phyloP scores from a whole-genome alignment of 306 rosid genomes.

The Urtica urens region DNA sequence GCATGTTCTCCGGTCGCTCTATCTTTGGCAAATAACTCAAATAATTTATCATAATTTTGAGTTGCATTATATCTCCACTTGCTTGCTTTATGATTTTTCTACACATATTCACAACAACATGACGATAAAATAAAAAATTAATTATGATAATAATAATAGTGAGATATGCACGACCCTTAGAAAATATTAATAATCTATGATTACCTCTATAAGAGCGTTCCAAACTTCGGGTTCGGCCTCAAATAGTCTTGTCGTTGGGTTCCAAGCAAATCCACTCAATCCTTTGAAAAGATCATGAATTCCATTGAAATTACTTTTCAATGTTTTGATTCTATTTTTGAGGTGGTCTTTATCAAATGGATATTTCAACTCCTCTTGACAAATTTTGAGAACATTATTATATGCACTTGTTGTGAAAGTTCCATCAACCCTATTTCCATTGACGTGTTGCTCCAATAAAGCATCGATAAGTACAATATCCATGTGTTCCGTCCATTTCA shows the following conservation, averaged over 20 bases:
- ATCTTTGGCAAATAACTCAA: neutral
- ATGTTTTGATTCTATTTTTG: neutral
- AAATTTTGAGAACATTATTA: neutral
- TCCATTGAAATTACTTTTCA: neutral
- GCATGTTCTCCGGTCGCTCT: neutral
- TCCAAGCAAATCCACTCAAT: neutral
- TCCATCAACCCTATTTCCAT: neutral
- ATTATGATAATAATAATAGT: neutral
- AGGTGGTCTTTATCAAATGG: neutral
- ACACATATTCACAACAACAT: neutral
- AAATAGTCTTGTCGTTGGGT: neutral
- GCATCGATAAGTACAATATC: neutral
- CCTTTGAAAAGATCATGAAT: neutral
- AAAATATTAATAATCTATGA: neutral
- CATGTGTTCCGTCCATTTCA: neutral
- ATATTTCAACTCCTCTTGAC: conserved; percentile 1
- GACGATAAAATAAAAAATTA: neutral
- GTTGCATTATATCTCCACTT: neutral
- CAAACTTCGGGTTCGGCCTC: neutral
- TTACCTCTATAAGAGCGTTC: neutral
- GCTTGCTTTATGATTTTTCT: neutral
- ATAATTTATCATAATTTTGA: neutral
- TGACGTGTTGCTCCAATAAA: neutral
- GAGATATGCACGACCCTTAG: too few relatives aligned
- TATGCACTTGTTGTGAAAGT: neutral